Conservation (phyloP, 2,329 filamentous ascomycete species). For the Aureobasidium sp. region DNA sequence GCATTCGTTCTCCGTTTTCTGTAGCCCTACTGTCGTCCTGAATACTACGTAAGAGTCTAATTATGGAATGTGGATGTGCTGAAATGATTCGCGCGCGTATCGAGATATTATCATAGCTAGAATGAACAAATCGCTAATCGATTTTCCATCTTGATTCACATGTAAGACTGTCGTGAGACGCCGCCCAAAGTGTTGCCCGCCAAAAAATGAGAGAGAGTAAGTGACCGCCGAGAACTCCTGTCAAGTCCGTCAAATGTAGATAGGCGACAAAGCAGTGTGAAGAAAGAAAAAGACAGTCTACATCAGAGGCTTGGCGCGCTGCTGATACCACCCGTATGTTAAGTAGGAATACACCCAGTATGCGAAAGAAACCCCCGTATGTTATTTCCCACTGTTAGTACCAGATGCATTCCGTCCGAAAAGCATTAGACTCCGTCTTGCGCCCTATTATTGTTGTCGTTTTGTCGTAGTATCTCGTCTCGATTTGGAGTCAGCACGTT, state of each 20-base stretch:
- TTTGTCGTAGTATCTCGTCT: neutral
- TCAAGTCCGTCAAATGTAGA: neutral
- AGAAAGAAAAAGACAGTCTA: neutral
- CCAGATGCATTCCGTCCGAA: neutral
- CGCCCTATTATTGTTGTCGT: conserved; percentile 1
- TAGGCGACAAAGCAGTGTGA: neutral
- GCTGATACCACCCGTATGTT: conserved; percentile 12
- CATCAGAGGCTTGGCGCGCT: neutral
- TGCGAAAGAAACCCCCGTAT: conserved; percentile 6
- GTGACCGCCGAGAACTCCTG: neutral
- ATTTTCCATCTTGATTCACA: neutral
- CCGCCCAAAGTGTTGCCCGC: conserved; percentile 1
- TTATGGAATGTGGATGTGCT: neutral
- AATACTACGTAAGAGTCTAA: neutral
- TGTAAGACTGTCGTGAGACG: conserved; percentile 12
- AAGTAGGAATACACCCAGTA: conserved; percentile 7
- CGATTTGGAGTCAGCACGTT: no score
- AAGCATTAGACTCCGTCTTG: conserved; percentile 1
- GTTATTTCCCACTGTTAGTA: neutral
- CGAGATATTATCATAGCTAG: conserved; percentile 6
- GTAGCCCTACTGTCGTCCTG: neutral
- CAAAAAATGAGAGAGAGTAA: neutral
- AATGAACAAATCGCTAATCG: neutral
- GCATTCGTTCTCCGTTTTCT: neutral
- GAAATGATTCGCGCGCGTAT: neutral